Percentiles rank a stretch among this genome's conserved stretches.
Evolutionary conservation across 176 grass and related monocot species (phyloP).

Genomic region (Musa schizocarpa): DNA sequence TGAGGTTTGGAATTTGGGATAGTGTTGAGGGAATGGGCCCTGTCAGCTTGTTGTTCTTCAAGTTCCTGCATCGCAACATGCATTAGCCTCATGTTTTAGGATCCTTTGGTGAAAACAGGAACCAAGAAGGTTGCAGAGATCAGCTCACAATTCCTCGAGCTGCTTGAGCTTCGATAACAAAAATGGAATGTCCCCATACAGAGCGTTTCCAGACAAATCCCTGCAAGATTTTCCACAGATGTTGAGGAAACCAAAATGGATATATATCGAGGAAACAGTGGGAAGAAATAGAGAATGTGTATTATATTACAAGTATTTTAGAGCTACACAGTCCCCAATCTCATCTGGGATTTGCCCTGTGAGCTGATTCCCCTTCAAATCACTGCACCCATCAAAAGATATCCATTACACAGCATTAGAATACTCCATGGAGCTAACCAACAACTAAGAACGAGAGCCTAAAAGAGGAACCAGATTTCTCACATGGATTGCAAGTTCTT

Average conservation of each 20-base stretch:
- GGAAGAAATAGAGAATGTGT: background rate
- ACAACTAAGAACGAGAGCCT: slow-evolving; percentile 22
- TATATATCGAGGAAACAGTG: slow-evolving; percentile 6
- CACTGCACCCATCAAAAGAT: slow-evolving; percentile 38
- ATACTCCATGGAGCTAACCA: background rate
- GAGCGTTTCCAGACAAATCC: slow-evolving; percentile 80
- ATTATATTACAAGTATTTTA: slow-evolving; percentile 65
- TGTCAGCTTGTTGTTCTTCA: slow-evolving; percentile 94
- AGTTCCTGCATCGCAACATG: slow-evolving; percentile 40
- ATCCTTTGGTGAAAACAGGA: background rate
- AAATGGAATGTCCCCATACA: slow-evolving; percentile 94
- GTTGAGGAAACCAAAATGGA: slow-evolving; percentile 34
- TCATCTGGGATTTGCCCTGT: slow-evolving; percentile 96
- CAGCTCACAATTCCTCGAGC: slow-evolving; percentile 86
- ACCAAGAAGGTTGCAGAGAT: background rate
- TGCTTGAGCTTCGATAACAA: slow-evolving; percentile 94
- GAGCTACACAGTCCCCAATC: slow-evolving; percentile 79
- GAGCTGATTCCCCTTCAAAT: slow-evolving; percentile 83
- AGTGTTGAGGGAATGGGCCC: slow-evolving; percentile 96
- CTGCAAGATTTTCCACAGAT: slow-evolving; percentile 31
- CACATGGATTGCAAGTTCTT: slow-evolving; percentile 71
- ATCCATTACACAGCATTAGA: slow-evolving; percentile 21
- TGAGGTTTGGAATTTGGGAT: slow-evolving; percentile 97
- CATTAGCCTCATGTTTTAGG: slow-evolving; percentile 12
- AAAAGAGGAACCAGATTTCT: slow-evolving; percentile 21